Percentiles rank a stretch among this genome's conserved stretches.
Evolutionary conservation across 2,329 filamentous ascomycete genomes (phyloP).

Genomic region (Colletotrichum sp.): DNA sequence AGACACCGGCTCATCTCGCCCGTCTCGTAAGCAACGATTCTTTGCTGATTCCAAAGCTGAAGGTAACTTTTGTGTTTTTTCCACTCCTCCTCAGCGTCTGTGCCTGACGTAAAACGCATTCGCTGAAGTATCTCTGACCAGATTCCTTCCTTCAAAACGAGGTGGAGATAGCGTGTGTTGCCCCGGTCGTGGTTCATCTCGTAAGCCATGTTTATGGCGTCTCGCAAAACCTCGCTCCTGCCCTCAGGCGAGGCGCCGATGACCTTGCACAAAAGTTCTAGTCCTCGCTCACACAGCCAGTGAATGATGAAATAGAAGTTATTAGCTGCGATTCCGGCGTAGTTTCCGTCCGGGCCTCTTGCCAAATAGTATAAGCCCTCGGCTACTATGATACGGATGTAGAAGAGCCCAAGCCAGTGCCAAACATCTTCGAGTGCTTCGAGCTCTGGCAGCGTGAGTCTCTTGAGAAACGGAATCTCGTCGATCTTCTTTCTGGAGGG

Average conservation of each 20-base stretch:
- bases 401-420: background rate
- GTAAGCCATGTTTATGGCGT: background rate
- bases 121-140: background rate
- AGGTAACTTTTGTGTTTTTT: background rate
- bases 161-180: fast-evolving
- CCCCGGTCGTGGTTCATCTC: fast-evolving
- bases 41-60: background rate
- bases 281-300: background rate
- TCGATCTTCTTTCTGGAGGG: background rate
- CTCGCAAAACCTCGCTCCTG: background rate
- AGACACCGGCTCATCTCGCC: background rate
- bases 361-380: background rate
- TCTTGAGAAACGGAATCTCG: background rate
- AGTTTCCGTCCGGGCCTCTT: background rate
- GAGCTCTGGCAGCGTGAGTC: background rate
- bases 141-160: background rate
- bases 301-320: background rate
- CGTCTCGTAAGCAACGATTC: background rate
- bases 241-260: background rate
- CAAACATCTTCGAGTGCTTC: background rate
- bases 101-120: background rate
- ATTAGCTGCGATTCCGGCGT: fast-evolving
- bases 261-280: background rate
- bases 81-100: background rate
- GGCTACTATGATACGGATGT: background rate